Evolutionary conservation across 495 filamentous ascomycete species (phyloP), one percentile per base, ranked within the genome.

Genomic region (Hyphodiscus hymeniophilus): DNA sequence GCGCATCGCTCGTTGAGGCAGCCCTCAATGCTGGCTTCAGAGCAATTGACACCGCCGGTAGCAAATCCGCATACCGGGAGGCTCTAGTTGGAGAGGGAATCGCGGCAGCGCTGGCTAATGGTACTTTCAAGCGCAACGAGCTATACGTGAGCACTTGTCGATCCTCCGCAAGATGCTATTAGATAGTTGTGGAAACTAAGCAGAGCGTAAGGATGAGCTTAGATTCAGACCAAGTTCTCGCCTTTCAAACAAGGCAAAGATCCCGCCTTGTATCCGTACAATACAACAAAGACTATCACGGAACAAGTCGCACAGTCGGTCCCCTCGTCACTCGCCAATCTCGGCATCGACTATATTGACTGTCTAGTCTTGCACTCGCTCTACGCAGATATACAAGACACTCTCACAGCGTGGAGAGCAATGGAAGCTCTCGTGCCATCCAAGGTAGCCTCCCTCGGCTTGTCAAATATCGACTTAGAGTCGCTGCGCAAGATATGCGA

Each of bases 11-110:
- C 34, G 89, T 94, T 48, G 79, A 80, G 66, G 71, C 73, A 17
- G 88, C 88, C 8, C 70, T 91, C 18, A 66, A 79, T 38, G 73
- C 72, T 36, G 88, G 88, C 18, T 75, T 74, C 60, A 68, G 67
- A 1, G 72, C 73, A 62, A 73, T 74, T 58, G 70, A 72, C 55
- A 83, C 76, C 21, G 89, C 89, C 13, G 71, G 82, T 20, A 42
- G 47, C 28, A 45, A 38, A 30, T 38, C 34, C 33, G 45, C 45
- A 38, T 51, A 42, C 23, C 30, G 43, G 7, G 43, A 46, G 31
- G 43, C 43, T 7, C 31, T 46, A 31, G 43, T 46, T 17, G 43
- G 43, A 16, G 31, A 46, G 11, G 31, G 28, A 7, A 33, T 46
- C 18, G 43, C 43, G n/a, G 43, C 43, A 46, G 43, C 43, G 30